Conservation (phyloP, 495 filamentous ascomycete genomes). For the Neurospora sublineolata region DNA sequence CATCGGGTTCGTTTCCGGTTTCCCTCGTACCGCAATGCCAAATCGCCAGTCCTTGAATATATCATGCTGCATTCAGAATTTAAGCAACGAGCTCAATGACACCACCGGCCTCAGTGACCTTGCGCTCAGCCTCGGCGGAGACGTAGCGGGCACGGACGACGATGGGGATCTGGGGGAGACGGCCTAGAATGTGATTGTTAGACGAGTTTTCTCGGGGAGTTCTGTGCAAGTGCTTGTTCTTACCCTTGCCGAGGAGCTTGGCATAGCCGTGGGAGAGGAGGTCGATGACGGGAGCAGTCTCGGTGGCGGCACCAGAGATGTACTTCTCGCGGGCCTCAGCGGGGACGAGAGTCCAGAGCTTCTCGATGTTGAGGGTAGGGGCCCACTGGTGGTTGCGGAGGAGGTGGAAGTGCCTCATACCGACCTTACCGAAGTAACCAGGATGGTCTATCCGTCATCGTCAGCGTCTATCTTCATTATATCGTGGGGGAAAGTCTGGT, state of each 20-base stretch:
- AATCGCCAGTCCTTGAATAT: slow-evolving; percentile 23
- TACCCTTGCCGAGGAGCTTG: slow-evolving; percentile 29
- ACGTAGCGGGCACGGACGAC: slow-evolving; percentile 25
- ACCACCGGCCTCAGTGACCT: slow-evolving; percentile 25
- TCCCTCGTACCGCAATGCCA: slow-evolving; percentile 24
- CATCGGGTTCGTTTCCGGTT: slow-evolving; percentile 19
- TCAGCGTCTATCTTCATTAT: slow-evolving; percentile 8
- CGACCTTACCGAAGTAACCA: slow-evolving; percentile 30
- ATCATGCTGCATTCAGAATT: slow-evolving; percentile 13
- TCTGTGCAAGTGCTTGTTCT: neutral
- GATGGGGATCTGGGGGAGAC: slow-evolving; percentile 24
- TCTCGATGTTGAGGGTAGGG: slow-evolving; percentile 27
- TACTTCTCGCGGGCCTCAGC: slow-evolving; percentile 24
- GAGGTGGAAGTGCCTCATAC: slow-evolving; percentile 27
- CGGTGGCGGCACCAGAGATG: slow-evolving; percentile 20
- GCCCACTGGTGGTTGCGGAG: slow-evolving; percentile 26
- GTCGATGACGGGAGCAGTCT: slow-evolving; percentile 26
- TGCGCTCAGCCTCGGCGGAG: slow-evolving; percentile 26
- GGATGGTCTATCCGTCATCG: slow-evolving; percentile 19
- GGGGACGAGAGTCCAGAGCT: slow-evolving; percentile 27
- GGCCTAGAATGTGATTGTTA: slow-evolving; percentile 11
- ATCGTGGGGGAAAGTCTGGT: neutral
- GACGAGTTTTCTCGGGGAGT: neutral
- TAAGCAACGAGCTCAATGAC: slow-evolving; percentile 26
- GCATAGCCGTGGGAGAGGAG: slow-evolving; percentile 26